Percentiles rank a stretch among this genome's conserved stretches.
phyloP scores from a whole-genome alignment of 768 basidiomycete genomes.

The Phanerodontia chrysosporium region DNA sequence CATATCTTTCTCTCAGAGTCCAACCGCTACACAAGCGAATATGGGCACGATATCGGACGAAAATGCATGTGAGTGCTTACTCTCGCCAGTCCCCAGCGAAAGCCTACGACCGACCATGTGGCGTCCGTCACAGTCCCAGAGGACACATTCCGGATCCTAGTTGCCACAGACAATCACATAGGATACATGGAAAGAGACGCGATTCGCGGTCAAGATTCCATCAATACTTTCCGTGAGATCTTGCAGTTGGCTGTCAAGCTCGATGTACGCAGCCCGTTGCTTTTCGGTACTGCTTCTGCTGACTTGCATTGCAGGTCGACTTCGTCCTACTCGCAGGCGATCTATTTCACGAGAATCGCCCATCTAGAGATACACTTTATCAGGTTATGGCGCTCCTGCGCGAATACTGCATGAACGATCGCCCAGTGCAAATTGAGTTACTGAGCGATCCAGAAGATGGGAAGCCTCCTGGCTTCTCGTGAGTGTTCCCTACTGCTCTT shows the following conservation, averaged over 20 bases:
- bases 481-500: slow-evolving; percentile 24
- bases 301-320: slow-evolving; percentile 63
- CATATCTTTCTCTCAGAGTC: not conserved
- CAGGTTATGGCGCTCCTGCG: slow-evolving; percentile 85
- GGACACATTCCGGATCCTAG: slow-evolving; percentile 75
- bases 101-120: not conserved
- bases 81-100: not conserved
- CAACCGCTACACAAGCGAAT: not conserved
- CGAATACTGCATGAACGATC: slow-evolving; percentile 86
- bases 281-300: too few species aligned
- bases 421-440: slow-evolving; percentile 86
- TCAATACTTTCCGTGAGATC: slow-evolving; percentile 94
- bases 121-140: slow-evolving; percentile 40
- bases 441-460: slow-evolving; percentile 92
- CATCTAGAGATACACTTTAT: slow-evolving; percentile 85
- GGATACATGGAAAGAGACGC: slow-evolving; percentile 95
- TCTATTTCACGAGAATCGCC: slow-evolving; percentile 96
- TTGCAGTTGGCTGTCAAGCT: slow-evolving; percentile 85
- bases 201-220: slow-evolving; percentile 88
- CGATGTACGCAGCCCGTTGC: slow-evolving; percentile 65
- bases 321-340: slow-evolving; percentile 94
- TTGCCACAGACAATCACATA: slow-evolving; percentile 95
- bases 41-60: slow-evolving; percentile 1
- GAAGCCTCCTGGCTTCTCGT: slow-evolving; percentile 82
- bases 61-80: slow-evolving; percentile 35